These are phyloP conservation scores for Diaporthe sp. DNA, from an alignment of 2,329 filamentous ascomycete genomes.

Conservation along the genomic window DNA sequence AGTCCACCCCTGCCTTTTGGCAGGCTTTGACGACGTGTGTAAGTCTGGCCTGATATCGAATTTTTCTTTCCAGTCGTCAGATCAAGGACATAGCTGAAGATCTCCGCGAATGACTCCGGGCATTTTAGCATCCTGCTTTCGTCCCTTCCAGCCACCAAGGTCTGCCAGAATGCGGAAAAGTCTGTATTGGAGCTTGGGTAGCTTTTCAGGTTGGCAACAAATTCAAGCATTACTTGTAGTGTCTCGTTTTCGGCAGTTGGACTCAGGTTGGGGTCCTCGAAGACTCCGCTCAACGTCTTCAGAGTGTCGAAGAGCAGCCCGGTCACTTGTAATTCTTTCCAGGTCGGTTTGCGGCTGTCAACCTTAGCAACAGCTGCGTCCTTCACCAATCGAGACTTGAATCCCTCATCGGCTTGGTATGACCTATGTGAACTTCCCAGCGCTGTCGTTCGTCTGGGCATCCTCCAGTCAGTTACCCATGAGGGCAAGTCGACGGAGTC, in stretches of 20 bases:
- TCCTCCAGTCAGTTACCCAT: not conserved
- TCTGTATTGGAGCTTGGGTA: not conserved
- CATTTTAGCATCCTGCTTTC: not conserved
- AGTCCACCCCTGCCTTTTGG: not conserved
- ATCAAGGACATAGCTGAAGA: not conserved
- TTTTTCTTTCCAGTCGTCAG: not conserved
- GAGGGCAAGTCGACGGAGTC: not conserved
- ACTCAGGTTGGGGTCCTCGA: not conserved
- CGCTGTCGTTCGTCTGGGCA: not conserved
- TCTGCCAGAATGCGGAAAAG: not conserved
- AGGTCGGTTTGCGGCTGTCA: not conserved
- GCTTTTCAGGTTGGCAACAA: not conserved
- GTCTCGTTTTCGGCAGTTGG: not conserved
- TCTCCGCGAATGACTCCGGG: not conserved
- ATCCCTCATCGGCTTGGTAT: not conserved
- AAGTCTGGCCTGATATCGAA: not conserved
- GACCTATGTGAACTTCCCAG: not conserved
- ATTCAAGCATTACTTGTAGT: not conserved
- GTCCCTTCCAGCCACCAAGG: not conserved
- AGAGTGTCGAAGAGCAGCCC: not conserved
- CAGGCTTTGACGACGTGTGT: not conserved
- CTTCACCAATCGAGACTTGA: not conserved
- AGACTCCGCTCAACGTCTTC: not conserved
- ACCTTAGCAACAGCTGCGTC: not conserved
- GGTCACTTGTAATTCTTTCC: not conserved